A percentile compares a stretch with the other conserved stretches of the same genome.
Evolutionary conservation across 345 rosid species (phyloP).

Genomic region (Combretum micranthum): DNA sequence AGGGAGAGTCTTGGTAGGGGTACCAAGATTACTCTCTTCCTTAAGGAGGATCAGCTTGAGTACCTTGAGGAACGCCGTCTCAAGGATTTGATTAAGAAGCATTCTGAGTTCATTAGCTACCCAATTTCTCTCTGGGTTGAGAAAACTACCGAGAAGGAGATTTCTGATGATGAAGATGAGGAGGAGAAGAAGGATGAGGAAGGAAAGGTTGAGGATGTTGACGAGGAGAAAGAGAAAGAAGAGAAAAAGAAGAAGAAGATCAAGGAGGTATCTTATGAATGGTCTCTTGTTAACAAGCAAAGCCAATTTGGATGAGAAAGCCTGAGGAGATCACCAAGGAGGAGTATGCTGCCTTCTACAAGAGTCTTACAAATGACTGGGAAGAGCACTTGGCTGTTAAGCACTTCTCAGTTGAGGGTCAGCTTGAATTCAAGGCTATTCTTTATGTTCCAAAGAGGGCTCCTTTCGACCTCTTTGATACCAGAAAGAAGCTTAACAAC

Average conservation of each 20-base stretch:
- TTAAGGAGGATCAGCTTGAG: constrained; percentile 13
- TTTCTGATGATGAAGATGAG: constrained; percentile 18
- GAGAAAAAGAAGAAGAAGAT: constrained; percentile 20
- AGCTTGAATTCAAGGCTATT: constrained; percentile 20
- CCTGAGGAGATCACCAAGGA: constrained; percentile 21
- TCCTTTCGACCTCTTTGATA: constrained; percentile 19
- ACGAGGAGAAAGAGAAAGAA: constrained; percentile 15
- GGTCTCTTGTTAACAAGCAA: constrained; percentile 18
- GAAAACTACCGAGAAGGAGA: constrained; percentile 20
- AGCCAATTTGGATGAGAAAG: constrained; percentile 22
- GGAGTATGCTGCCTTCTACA: constrained; percentile 17
- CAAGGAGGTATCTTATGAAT: constrained; percentile 17
- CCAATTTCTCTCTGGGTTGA: constrained; percentile 18
- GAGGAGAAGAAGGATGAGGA: constrained; percentile 14
- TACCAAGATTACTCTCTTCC: constrained; percentile 8
- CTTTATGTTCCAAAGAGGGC: constrained; percentile 20
- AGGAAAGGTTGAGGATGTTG: constrained; percentile 17
- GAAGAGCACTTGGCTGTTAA: constrained; percentile 20
- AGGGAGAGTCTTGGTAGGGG: constrained; percentile 3
- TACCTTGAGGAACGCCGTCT: constrained; percentile 13
- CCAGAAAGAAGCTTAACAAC: constrained; percentile 19
- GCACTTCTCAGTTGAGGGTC: constrained; percentile 22
- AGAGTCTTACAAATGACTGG: constrained; percentile 20
- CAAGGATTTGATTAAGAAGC: constrained; percentile 17
- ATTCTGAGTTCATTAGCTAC: constrained; percentile 18